Conservation (phyloP, 2,329 filamentous ascomycete species). For the Fusarium avenaceum region DNA sequence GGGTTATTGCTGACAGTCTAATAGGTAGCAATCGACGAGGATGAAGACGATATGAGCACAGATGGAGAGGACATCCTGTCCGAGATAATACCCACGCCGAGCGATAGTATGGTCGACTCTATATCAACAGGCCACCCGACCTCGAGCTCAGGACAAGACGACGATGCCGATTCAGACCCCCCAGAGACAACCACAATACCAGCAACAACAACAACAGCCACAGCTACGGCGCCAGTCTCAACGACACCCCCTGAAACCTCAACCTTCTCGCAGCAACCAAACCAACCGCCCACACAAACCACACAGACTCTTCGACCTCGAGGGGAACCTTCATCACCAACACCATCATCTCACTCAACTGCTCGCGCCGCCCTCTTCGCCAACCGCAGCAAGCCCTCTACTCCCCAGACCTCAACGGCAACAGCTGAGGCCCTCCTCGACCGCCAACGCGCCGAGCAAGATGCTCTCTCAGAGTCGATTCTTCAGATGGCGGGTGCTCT, state of each 20-base stretch:
- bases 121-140: constrained; percentile 48
- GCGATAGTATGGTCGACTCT: constrained; percentile 63
- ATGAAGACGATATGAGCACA: constrained; percentile 59
- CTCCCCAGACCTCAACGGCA: constrained; percentile 59
- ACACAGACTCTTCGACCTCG: constrained; percentile 55
- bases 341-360: constrained; percentile 51
- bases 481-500: constrained; percentile 82
- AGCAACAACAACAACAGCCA: constrained; percentile 13
- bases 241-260: constrained; percentile 30
- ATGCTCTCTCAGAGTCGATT: constrained; percentile 84
- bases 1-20: constrained; percentile 23
- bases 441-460: constrained; percentile 84
- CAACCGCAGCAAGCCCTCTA: constrained; percentile 54
- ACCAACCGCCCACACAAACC: constrained; percentile 51
- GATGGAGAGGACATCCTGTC: constrained; percentile 71
- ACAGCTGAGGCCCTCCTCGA: constrained; percentile 80
- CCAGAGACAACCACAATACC: constrained; percentile 55
- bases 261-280: constrained; percentile 14
- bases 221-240: constrained; percentile 22
- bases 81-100: constrained; percentile 67
- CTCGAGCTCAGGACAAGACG: constrained; percentile 41
- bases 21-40: constrained; percentile 54
- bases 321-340: constrained; percentile 39
- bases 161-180: constrained; percentile 60
- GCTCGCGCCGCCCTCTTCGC: constrained; percentile 62